Conservation (phyloP, 768 basidiomycete genomes). For the Tulasnella sp. region DNA sequence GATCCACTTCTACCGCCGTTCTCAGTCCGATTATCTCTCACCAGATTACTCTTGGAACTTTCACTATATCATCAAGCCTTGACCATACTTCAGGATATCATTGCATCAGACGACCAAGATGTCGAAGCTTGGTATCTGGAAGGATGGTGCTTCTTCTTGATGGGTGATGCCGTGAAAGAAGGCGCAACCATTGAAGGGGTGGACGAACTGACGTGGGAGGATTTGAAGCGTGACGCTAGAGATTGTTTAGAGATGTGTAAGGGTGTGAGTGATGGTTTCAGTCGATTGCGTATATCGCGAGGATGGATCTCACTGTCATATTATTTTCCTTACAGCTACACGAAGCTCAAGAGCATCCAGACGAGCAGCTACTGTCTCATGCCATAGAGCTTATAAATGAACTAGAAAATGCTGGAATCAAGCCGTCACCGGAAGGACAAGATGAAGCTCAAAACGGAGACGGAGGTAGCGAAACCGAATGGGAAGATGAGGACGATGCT, state of each 20-base stretch:
- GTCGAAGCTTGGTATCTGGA: slow-evolving; percentile 91
- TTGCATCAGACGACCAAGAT: slow-evolving; percentile 70
- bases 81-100: slow-evolving; percentile 60
- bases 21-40: slow-evolving; percentile 54
- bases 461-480: slow-evolving; percentile 49
- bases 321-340: slow-evolving; percentile 40
- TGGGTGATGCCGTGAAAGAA: slow-evolving; percentile 58
- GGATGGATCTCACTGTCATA: not conserved
- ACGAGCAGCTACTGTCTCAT: slow-evolving; percentile 64
- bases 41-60: slow-evolving; percentile 75
- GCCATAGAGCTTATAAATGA: slow-evolving; percentile 56
- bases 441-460: slow-evolving; percentile 35
- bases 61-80: slow-evolving; percentile 57
- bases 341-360: slow-evolving; percentile 55
- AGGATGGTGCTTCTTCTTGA: slow-evolving; percentile 84
- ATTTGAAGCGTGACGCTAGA: slow-evolving; percentile 62
- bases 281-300: not conserved
- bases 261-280: slow-evolving; percentile 37
- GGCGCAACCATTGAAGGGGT: slow-evolving; percentile 31
- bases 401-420: slow-evolving; percentile 48
- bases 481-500: slow-evolving; percentile 39
- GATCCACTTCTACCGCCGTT: slow-evolving; percentile 58
- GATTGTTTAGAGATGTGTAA: slow-evolving; percentile 77
- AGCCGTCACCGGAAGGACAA: slow-evolving; percentile 35
- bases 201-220: slow-evolving; percentile 52